Evolutionary conservation across 192 early-diverging fungal species (phyloP).

Genomic region (Backusella psychrophila): DNA sequence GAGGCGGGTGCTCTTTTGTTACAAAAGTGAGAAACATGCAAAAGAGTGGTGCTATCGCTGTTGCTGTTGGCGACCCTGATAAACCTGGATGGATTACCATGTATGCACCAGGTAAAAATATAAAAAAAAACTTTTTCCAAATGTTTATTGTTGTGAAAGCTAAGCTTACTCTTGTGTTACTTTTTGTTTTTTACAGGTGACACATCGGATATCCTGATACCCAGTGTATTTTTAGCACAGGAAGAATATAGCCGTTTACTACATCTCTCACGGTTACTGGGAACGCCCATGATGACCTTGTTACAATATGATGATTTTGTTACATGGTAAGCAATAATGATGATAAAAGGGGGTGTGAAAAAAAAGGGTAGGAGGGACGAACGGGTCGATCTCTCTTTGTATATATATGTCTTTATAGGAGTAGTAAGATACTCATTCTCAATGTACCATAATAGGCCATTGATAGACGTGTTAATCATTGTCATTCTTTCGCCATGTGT

Average conservation of each 20-base stretch:
- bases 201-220: slow-evolving; percentile 83
- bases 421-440: not conserved
- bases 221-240: slow-evolving; percentile 83
- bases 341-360: not conserved
- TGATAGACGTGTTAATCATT: slow-evolving; percentile 77
- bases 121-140: not conserved
- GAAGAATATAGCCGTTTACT: slow-evolving; percentile 63
- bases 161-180: not conserved
- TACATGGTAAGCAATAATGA: slow-evolving; percentile 28
- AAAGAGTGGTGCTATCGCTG: slow-evolving; percentile 74
- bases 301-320: slow-evolving; percentile 40
- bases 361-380: not conserved
- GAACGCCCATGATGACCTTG: slow-evolving; percentile 28
- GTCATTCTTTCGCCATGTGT: slow-evolving; percentile 75
- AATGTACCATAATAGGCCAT: slow-evolving; percentile 42
- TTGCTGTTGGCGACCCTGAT: slow-evolving; percentile 84
- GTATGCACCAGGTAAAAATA: slow-evolving; percentile 61
- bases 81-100: slow-evolving; percentile 83
- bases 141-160: not conserved
- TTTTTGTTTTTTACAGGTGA: slow-evolving; percentile 50
- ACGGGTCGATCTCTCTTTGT: not conserved
- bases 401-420: not conserved
- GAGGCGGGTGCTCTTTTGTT: slow-evolving; percentile 87
- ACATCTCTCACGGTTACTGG: slow-evolving; percentile 15
- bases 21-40: slow-evolving; percentile 94